Evolutionary conservation across 2,329 filamentous ascomycete species (phyloP).

Genomic region (Ophiostoma novo-ulmi): DNA sequence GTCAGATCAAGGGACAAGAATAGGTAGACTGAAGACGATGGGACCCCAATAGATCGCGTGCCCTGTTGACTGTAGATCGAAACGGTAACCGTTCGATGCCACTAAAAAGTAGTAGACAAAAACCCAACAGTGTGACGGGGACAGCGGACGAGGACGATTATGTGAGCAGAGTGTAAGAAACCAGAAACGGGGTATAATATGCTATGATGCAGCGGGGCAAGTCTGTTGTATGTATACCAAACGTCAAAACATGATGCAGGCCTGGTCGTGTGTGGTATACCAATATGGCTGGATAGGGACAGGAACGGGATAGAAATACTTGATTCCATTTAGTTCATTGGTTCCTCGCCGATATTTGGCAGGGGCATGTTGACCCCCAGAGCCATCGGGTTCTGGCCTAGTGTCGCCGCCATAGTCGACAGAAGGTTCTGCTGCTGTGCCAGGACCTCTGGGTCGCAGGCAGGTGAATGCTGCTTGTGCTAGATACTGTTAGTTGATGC

Average conservation of each 20-base stretch:
- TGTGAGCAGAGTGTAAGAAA: background rate
- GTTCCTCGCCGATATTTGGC: conserved; percentile 44
- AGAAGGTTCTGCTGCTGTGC: conserved; percentile 38
- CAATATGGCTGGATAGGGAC: background rate
- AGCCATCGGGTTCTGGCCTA: conserved; percentile 31
- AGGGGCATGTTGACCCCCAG: conserved; percentile 35
- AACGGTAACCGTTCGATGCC: background rate
- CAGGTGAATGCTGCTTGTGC: conserved; percentile 77
- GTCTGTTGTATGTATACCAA: conserved; percentile 13
- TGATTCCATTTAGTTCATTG: conserved; percentile 30
- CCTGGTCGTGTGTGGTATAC: background rate
- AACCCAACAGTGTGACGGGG: background rate
- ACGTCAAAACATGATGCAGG: background rate
- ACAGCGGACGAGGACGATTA: background rate
- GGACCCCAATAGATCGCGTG: background rate
- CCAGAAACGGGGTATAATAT: conserved; percentile 16
- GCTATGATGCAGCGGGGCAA: conserved; percentile 10
- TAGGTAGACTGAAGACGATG: background rate
- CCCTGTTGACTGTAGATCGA: background rate
- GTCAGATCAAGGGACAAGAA: background rate
- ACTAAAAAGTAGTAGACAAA: background rate
- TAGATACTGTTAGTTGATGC: conserved; percentile 38
- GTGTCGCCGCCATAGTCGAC: conserved; percentile 34
- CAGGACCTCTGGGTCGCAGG: conserved; percentile 77
- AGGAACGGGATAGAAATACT: background rate